These are phyloP conservation scores for Fusarium chaquense DNA, from an alignment of 2,329 filamentous ascomycete genomes.

Conservation along the genomic window DNA sequence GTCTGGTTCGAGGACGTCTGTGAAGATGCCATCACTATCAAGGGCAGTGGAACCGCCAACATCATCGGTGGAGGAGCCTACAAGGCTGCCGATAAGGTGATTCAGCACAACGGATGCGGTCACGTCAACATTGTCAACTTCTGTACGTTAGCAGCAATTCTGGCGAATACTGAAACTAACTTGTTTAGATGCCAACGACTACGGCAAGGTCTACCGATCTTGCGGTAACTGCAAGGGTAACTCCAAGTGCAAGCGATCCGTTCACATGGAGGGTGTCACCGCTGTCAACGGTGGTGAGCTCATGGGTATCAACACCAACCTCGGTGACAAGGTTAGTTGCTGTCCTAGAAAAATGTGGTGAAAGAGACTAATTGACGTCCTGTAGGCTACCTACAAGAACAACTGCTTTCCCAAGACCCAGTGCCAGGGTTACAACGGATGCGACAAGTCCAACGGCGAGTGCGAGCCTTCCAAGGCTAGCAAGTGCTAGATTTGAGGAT, in stretches of 20 bases:
- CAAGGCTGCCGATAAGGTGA: conserved; percentile 59
- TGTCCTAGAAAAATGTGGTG: rapidly evolving
- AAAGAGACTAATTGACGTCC: conserved; percentile 1
- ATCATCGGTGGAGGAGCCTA: conserved; percentile 60
- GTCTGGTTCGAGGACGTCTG: conserved; percentile 64
- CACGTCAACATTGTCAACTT: conserved; percentile 55
- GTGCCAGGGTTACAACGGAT: conserved; percentile 49
- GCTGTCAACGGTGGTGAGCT: conserved; percentile 56
- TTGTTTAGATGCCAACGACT: conserved; percentile 54
- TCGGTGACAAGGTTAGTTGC: conserved; percentile 46
- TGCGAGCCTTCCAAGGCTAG: conserved; percentile 48
- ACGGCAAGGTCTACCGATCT: conserved; percentile 57
- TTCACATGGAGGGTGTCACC: conserved; percentile 57
- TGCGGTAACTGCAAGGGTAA: conserved; percentile 50
- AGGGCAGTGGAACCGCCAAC: conserved; percentile 50
- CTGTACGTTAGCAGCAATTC: neutral
- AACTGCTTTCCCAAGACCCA: conserved; percentile 48
- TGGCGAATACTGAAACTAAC: neutral
- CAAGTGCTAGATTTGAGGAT: conserved; percentile 42
- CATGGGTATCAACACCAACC: conserved; percentile 58
- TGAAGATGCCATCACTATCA: conserved; percentile 47
- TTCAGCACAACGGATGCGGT: conserved; percentile 62
- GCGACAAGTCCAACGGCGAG: conserved; percentile 48
- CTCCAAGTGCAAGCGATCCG: conserved; percentile 54
- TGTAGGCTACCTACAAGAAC: conserved; percentile 47